Evolutionary conservation across 805 yeast genomes (phyloP).

Genomic region (Yarrowia sp.): DNA sequence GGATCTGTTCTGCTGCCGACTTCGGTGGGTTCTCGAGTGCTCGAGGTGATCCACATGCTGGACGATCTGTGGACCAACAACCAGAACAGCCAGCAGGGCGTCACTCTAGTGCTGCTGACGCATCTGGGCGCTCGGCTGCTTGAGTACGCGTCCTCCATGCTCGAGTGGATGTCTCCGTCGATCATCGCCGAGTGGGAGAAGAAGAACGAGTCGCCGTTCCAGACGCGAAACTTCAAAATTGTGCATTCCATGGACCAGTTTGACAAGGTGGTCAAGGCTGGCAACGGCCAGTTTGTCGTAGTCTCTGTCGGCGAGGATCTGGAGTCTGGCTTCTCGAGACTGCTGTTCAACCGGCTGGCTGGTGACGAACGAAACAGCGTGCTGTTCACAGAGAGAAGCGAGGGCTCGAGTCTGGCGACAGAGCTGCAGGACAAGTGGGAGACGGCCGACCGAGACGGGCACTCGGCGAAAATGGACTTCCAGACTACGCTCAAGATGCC

Average conservation of each 20-base stretch:
- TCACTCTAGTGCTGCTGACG: slow-evolving; percentile 75
- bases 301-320: slow-evolving; percentile 70
- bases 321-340: slow-evolving; percentile 56
- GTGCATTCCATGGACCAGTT: slow-evolving; percentile 55
- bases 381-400: slow-evolving; percentile 67
- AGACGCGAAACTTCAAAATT: slow-evolving; percentile 60
- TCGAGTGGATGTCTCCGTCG: slow-evolving; percentile 94
- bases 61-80: slow-evolving; percentile 58
- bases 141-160: slow-evolving; percentile 79
- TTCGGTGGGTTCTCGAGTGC: slow-evolving; percentile 71
- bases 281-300: slow-evolving; percentile 61
- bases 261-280: slow-evolving; percentile 24
- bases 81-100: slow-evolving; percentile 32
- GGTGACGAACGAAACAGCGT: slow-evolving; percentile 65
- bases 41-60: slow-evolving; percentile 73
- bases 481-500: slow-evolving; percentile 27
- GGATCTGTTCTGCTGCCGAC: slow-evolving; percentile 85
- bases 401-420: slow-evolving; percentile 48
- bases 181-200: slow-evolving; percentile 83
- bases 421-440: slow-evolving; percentile 45
- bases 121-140: slow-evolving; percentile 75
- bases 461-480: slow-evolving; percentile 29
- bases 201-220: slow-evolving; percentile 73
- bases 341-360: slow-evolving; percentile 49
- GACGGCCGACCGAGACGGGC: slow-evolving; percentile 37